These are phyloP conservation scores for Saccharum officinarum DNA, from an alignment of 176 grass and related monocot genomes.

Conservation along the genomic window DNA sequence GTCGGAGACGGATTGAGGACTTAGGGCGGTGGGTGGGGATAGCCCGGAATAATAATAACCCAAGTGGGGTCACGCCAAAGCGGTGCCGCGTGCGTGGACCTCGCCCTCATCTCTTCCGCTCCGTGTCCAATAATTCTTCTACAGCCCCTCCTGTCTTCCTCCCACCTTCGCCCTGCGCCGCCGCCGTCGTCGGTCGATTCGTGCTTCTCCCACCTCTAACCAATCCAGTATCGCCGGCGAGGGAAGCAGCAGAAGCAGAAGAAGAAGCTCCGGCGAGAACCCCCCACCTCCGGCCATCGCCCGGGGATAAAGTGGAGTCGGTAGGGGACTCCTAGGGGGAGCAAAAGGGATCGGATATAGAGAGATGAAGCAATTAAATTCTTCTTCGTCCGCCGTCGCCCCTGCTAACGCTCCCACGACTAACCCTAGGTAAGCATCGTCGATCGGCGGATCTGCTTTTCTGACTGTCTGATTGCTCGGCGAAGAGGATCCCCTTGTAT, in stretches of 20 bases:
- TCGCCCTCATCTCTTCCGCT: neutral
- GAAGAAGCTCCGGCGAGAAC: neutral
- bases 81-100: conserved; percentile 44
- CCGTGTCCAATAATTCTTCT: conserved; percentile 46
- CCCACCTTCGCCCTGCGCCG: neutral
- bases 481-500: neutral
- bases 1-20: rapidly evolving
- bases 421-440: conserved; percentile 41
- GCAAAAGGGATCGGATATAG: conserved; percentile 17
- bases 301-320: conserved; percentile 37
- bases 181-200: neutral
- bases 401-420: neutral
- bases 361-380: conserved; percentile 45
- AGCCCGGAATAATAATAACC: neutral
- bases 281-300: conserved; percentile 22
- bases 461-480: neutral
- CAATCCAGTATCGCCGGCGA: neutral
- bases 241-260: neutral
- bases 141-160: neutral
- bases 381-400: conserved; percentile 1
- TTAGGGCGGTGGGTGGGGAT: neutral
- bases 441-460: conserved; percentile 8
- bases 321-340: conserved; percentile 29
- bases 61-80: conserved; percentile 26
- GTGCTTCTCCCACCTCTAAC: conserved; percentile 7